Evolutionary conservation across 179 eudicot genomes (phyloP).

Genomic region (Carnegiea gigantea): DNA sequence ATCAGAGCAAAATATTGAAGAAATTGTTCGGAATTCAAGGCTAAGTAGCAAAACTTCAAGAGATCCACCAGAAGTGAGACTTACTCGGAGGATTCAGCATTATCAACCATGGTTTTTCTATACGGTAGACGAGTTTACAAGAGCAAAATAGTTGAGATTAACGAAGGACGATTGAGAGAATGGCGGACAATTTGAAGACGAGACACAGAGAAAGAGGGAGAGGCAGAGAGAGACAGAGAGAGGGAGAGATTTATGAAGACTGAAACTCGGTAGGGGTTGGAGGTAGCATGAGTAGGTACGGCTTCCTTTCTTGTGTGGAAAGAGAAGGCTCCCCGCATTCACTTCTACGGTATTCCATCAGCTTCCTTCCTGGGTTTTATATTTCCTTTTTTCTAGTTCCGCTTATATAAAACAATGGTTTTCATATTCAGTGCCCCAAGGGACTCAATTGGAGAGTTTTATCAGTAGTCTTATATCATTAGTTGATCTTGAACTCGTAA

Average conservation of each 20-base stretch:
- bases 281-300: neutral
- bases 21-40: neutral
- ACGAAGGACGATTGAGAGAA: neutral
- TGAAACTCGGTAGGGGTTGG: neutral
- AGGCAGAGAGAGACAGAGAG: neutral
- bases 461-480: too few relatives aligned
- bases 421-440: too few relatives aligned
- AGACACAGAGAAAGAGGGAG: neutral
- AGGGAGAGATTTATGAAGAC: neutral
- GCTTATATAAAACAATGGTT: too few relatives aligned
- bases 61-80: neutral
- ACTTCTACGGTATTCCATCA: neutral
- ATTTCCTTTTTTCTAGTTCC: neutral
- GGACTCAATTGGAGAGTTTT: too few relatives aligned
- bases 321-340: conserved; percentile 32
- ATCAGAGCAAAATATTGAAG: neutral
- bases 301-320: conserved; percentile 34
- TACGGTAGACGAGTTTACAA: neutral
- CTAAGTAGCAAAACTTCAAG: neutral
- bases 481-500: too few relatives aligned
- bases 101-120: neutral
- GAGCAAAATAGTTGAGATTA: neutral
- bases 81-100: conserved; percentile 13
- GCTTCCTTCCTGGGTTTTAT: too few relatives aligned
- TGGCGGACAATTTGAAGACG: too few relatives aligned